These are phyloP conservation scores for Penicillium crustosum DNA, from an alignment of 2,329 filamentous ascomycete species.

Conservation along the genomic window DNA sequence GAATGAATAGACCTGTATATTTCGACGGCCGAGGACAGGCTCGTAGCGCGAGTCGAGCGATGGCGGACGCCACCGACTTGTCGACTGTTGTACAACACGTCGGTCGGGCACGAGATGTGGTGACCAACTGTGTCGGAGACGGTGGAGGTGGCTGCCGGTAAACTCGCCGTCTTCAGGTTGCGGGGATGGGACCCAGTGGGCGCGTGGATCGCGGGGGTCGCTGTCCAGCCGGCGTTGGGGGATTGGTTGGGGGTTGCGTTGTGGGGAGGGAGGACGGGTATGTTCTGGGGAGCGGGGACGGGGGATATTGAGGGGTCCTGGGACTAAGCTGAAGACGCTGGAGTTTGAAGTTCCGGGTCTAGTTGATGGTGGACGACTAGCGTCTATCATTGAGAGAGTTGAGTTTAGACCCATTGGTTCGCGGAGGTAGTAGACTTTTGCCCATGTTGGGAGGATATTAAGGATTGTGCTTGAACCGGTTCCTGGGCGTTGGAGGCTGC, in stretches of 20 bases:
- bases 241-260: constrained; percentile 3
- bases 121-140: constrained; percentile 66
- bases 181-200: constrained; percentile 42
- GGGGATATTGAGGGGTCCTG: constrained; percentile 32
- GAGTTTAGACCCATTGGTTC: constrained; percentile 56
- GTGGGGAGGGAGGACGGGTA: neutral
- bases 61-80: constrained; percentile 71
- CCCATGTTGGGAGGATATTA: constrained; percentile 49
- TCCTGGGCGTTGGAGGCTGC: constrained; percentile 38
- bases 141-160: constrained; percentile 36
- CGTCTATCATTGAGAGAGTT: constrained; percentile 43
- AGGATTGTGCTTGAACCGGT: constrained; percentile 49
- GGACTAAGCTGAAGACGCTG: constrained; percentile 32
- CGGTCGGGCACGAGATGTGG: constrained; percentile 69
- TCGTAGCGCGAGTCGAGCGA: constrained; percentile 66
- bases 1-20: constrained; percentile 73
- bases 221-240: constrained; percentile 26
- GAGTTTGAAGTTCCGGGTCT: constrained; percentile 34
- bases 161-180: constrained; percentile 23
- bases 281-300: constrained; percentile 19
- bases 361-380: constrained; percentile 21
- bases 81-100: constrained; percentile 53
- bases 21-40: constrained; percentile 63
- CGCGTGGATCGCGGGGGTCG: constrained; percentile 44
- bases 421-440: constrained; percentile 68